phyloP scores from a whole-genome alignment of 345 rosid genomes.

The Leavenworthia alabamica region DNA sequence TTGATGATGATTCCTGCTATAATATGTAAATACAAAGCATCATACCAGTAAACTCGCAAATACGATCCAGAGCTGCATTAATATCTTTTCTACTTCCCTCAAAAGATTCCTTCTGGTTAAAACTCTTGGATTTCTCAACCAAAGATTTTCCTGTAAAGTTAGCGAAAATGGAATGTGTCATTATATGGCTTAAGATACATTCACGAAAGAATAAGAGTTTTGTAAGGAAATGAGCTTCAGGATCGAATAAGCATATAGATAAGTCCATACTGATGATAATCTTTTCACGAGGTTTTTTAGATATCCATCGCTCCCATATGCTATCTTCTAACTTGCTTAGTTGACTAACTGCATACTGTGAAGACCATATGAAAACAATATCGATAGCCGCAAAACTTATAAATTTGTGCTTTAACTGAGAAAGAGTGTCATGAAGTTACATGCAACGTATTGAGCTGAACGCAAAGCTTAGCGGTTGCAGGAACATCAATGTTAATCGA shows the following conservation, averaged over 20 bases:
- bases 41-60: slow-evolving; percentile 84
- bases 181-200: background rate
- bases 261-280: slow-evolving; percentile 53
- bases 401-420: slow-evolving; percentile 11
- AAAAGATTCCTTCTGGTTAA: slow-evolving; percentile 64
- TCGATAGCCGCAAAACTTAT: background rate
- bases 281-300: slow-evolving; percentile 56
- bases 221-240: slow-evolving; percentile 1
- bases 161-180: slow-evolving; percentile 5
- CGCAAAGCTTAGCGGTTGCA: slow-evolving; percentile 67
- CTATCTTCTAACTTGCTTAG: slow-evolving; percentile 87
- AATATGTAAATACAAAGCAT: background rate
- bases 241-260: background rate
- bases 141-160: slow-evolving; percentile 40
- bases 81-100: slow-evolving; percentile 86
- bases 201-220: background rate
- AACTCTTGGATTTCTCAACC: slow-evolving; percentile 64
- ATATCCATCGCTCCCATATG: slow-evolving; percentile 79
- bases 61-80: slow-evolving; percentile 79
- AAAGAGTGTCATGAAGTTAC: slow-evolving; percentile 44
- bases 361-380: slow-evolving; percentile 21
- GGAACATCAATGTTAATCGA: slow-evolving; percentile 53
- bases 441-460: slow-evolving; percentile 82
- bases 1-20: background rate
- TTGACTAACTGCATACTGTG: slow-evolving; percentile 92